These are phyloP conservation scores for Phytophthora quininea DNA, from an alignment of 352 stramenopile genomes.

Conservation along the genomic window DNA sequence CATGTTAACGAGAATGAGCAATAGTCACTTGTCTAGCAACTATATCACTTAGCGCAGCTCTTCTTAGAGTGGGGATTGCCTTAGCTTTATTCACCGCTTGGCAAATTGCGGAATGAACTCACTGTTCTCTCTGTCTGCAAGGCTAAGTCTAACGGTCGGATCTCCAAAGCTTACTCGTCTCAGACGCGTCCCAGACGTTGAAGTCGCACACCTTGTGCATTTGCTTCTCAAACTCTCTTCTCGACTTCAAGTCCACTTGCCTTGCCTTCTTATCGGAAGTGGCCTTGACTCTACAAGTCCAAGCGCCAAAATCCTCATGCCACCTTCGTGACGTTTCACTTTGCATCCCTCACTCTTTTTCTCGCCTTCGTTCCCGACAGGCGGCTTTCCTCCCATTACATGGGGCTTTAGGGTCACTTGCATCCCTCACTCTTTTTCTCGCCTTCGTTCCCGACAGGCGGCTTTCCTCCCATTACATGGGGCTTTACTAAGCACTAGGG, in stretches of 20 bases:
- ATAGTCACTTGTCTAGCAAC: background rate
- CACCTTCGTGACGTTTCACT: background rate
- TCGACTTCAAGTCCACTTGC: background rate
- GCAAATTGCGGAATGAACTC: background rate
- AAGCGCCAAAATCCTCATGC: background rate
- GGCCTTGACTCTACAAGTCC: background rate
- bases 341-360: background rate
- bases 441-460: background rate
- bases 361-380: background rate
- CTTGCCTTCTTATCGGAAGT: background rate
- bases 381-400: background rate
- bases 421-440: background rate
- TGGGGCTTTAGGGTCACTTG: background rate
- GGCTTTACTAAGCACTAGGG: background rate
- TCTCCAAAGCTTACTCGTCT: background rate
- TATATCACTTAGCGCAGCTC: background rate
- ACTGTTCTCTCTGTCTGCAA: background rate
- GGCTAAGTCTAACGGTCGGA: background rate
- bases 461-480: background rate
- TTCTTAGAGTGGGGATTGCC: background rate
- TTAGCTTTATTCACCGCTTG: background rate
- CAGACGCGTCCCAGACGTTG: background rate
- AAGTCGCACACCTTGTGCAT: background rate
- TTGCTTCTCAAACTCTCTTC: conserved; percentile 1
- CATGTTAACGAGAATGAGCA: background rate